phyloP scores from a whole-genome alignment of 257 asterid species.

The Plantago elongata region DNA sequence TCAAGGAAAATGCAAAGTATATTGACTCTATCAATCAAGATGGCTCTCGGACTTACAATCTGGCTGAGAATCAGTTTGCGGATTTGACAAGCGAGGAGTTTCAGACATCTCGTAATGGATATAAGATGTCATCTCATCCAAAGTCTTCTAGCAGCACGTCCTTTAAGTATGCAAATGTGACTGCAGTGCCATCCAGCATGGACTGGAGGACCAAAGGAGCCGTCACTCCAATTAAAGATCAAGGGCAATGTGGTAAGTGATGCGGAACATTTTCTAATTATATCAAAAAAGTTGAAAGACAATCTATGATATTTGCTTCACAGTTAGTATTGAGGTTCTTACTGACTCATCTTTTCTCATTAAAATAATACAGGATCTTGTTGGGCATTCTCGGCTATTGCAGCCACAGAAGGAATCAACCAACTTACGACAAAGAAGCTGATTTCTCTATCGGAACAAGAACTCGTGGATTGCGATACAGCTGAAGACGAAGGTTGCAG shows the following conservation, averaged over 20 bases:
- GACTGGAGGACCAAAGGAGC: constrained; percentile 54
- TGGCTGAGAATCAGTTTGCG: constrained; percentile 20
- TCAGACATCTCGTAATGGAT: constrained; percentile 9
- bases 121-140: neutral
- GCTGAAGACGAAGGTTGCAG: constrained; percentile 1
- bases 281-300: too few species aligned
- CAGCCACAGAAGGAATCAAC: constrained; percentile 5
- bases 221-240: constrained; percentile 43
- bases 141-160: neutral
- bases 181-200: constrained; percentile 13
- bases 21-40: constrained; percentile 22
- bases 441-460: constrained; percentile 8
- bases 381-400: constrained; percentile 13
- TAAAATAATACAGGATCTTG: constrained; percentile 1
- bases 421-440: constrained; percentile 1
- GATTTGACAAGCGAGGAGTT: constrained; percentile 28
- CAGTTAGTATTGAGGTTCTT: neutral
- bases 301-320: too few species aligned
- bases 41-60: constrained; percentile 10
- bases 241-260: constrained; percentile 49
- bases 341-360: neutral
- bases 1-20: constrained; percentile 22
- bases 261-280: too few species aligned
- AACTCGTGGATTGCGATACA: constrained; percentile 11
- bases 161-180: constrained; percentile 6